Base-by-base conservation (phyloP, 2,329 filamentous ascomycete species). In the Nothomitra cinnamomea region DNA sequence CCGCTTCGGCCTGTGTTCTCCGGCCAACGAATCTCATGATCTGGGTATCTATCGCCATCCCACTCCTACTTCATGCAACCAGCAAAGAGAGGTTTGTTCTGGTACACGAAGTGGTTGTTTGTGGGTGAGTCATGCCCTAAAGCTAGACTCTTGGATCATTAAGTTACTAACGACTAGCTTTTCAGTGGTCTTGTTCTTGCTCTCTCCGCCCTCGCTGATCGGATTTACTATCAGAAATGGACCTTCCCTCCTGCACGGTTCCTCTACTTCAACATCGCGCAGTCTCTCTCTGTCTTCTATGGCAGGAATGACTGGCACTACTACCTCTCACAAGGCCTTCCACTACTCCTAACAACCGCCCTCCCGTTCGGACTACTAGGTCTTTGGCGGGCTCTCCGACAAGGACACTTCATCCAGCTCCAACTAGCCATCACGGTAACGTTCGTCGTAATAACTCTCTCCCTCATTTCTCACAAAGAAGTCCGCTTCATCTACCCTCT, bases 401-500 rank as follows among this genome's bases (percentile, higher is more conserved):
- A 57, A 22, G 56, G 62, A 8, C 58, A 62, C 52, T 64, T 69
- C 57, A 62, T 65, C 42, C 69, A 72, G 52, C 73, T 72, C 53
- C 73, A 75, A 36, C 69, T 89, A 7, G 72, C 79, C 8, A 72
- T 73, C 5, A 71, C 78, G 6, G 73, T 83, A 42, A 57, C 82
- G 53, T 66, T 78, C 28, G 84, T 82, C 55, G 69, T 85, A 8
- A 64, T 69, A 1, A 66, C 72, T 1, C 75, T 96, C 35, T 94
- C 87, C 1, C 63, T 85, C 48, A 85, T 96, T 59, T 81, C 87
- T 1, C 92, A 98, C 70, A 98, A 98, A 66, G 92, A 98, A 73
- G 86, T 95, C 60, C 87, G 92, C 62, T 98, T 98, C 71, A 85
- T 96, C 59, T 95, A 94, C 62, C 90, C 92, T 1, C 76, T 98